Evolutionary conservation across 345 rosid species (phyloP).

Genomic region (Eucalyptus leucophloia): DNA sequence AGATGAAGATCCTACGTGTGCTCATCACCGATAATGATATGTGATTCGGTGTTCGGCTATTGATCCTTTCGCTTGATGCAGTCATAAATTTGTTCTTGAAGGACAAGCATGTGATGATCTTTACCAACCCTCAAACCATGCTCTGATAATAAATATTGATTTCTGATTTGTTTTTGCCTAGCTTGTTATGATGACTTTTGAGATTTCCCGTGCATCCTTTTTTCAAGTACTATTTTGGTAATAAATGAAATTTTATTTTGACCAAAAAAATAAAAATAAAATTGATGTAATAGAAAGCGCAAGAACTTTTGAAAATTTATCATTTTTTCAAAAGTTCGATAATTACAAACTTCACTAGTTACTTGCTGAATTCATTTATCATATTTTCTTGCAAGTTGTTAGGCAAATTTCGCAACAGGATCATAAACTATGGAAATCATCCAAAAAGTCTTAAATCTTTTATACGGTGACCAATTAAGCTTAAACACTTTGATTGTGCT

Average conservation of each 20-base stretch:
- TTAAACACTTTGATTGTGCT: background rate
- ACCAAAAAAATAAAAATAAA: no score
- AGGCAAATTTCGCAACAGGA: background rate
- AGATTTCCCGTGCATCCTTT: background rate
- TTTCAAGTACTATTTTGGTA: background rate
- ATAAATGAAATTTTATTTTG: background rate
- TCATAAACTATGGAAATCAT: background rate
- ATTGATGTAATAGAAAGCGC: background rate
- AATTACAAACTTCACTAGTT: background rate
- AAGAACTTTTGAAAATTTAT: background rate
- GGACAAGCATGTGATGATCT: background rate
- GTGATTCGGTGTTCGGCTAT: accelerated
- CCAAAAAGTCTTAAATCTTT: background rate
- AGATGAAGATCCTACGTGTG: background rate
- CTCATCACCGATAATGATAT: background rate
- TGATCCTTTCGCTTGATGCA: background rate
- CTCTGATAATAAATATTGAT: background rate
- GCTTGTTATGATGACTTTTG: background rate
- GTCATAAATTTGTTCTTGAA: background rate
- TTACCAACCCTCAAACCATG: background rate
- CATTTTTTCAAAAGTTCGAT: background rate
- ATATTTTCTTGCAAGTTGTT: background rate
- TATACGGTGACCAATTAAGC: background rate
- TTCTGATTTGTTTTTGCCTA: background rate
- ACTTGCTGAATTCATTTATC: background rate